Evolutionary conservation across 1,284 basidiomycete species (phyloP).

Genomic region (Fomes fomentarius): DNA sequence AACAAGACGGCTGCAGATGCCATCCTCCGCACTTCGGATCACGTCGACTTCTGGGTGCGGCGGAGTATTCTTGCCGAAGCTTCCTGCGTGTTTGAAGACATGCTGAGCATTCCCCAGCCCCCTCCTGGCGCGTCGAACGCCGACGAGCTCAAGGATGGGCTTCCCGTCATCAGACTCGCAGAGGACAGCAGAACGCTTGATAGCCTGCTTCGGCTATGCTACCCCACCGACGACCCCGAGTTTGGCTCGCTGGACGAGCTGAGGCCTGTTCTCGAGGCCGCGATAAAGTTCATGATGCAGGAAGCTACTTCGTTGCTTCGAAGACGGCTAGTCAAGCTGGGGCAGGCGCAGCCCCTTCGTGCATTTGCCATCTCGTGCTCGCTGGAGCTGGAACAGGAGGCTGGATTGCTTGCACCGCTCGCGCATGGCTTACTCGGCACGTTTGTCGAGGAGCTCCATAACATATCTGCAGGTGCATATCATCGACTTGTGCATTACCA

Average conservation of each 20-base stretch:
- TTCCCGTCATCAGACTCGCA: constrained; percentile 15
- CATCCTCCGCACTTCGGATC: constrained; percentile 24
- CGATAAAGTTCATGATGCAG: constrained; percentile 23
- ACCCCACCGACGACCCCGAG: constrained; percentile 25
- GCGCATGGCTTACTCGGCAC: constrained; percentile 14
- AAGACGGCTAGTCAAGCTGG: constrained; percentile 27
- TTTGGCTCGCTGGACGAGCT: constrained; percentile 19
- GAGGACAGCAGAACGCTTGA: constrained; percentile 17
- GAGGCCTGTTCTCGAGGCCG: constrained; percentile 18
- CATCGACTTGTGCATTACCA: constrained; percentile 17
- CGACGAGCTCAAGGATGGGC: constrained; percentile 12
- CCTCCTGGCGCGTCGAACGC: constrained; percentile 2
- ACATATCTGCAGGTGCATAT: constrained; percentile 20
- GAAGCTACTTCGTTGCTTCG: constrained; percentile 12
- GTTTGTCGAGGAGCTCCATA: constrained; percentile 16
- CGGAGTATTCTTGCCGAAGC: constrained; percentile 21
- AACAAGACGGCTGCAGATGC: constrained; percentile 22
- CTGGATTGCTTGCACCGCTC: constrained; percentile 12
- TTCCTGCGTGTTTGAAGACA: constrained; percentile 25
- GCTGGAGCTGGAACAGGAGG: constrained; percentile 27
- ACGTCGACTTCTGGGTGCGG: constrained; percentile 24
- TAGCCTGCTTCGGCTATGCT: constrained; percentile 19
- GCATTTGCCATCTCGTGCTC: constrained; percentile 40
- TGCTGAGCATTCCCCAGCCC: constrained; percentile 24
- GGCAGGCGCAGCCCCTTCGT: constrained; percentile 19